Evolutionary conservation across 1,284 basidiomycete genomes (phyloP).

Genomic region (Kwoniella shivajii): DNA sequence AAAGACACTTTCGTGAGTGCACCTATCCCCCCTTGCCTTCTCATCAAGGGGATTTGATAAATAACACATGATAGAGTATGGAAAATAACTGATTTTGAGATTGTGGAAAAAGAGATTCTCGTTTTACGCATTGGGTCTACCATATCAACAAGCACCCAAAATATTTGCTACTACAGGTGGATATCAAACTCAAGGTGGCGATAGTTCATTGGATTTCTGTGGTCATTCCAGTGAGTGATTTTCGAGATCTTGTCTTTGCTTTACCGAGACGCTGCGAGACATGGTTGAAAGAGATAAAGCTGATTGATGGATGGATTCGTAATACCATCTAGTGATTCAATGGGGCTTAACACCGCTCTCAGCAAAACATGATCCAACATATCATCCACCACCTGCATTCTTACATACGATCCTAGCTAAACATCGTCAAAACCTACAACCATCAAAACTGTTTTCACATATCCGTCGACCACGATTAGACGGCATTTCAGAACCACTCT

Average conservation of each 20-base stretch:
- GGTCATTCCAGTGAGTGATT: constrained; percentile 42
- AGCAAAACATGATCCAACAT: constrained; percentile 38
- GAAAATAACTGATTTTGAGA: neutral
- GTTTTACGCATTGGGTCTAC: constrained; percentile 55
- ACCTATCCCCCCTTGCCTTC: neutral
- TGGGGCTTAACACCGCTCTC: constrained; percentile 50
- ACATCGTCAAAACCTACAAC: constrained; percentile 48
- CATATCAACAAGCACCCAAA: constrained; percentile 53
- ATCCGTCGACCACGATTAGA: constrained; percentile 44
- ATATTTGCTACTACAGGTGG: constrained; percentile 50
- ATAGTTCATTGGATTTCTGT: constrained; percentile 43
- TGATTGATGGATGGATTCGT: neutral
- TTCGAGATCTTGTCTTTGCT: neutral
- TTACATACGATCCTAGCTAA: constrained; percentile 57
- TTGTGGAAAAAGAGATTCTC: constrained; percentile 45
- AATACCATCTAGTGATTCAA: constrained; percentile 34
- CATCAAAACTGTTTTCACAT: constrained; percentile 49
- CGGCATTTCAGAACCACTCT: constrained; percentile 42
- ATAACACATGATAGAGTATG: neutral
- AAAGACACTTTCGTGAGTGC: constrained; percentile 51
- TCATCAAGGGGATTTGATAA: neutral
- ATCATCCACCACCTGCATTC: constrained; percentile 54
- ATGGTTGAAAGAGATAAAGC: no score
- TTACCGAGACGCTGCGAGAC: no score
- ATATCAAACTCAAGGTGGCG: constrained; percentile 40